Percentiles rank a stretch among this genome's conserved stretches.
phyloP scores from a whole-genome alignment of 768 basidiomycete species.

The Suillus fuscotomentosus region DNA sequence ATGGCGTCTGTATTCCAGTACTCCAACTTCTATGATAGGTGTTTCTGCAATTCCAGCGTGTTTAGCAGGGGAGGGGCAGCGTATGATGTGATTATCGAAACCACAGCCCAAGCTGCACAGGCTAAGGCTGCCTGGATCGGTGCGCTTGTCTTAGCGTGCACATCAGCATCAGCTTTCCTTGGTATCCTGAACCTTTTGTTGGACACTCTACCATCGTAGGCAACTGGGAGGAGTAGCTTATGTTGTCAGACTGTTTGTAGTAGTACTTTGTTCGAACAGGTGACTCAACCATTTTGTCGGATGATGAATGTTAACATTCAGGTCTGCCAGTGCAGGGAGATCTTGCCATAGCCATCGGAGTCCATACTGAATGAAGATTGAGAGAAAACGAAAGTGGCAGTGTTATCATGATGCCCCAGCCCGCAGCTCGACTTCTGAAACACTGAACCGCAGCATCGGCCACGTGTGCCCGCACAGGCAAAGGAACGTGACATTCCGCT shows the following conservation, averaged over 20 bases:
- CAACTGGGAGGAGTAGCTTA: background rate
- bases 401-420: background rate
- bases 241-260: background rate
- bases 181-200: conserved; percentile 27
- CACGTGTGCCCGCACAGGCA: too few species aligned
- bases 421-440: background rate
- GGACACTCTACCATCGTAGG: conserved; percentile 12
- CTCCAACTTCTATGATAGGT: conserved; percentile 18
- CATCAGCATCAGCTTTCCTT: conserved; percentile 23
- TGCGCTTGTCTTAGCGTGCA: conserved; percentile 29
- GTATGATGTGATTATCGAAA: background rate
- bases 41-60: conserved; percentile 23
- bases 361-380: background rate
- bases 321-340: background rate
- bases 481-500: too few species aligned
- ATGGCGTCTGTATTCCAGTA: conserved; percentile 22
- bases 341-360: background rate
- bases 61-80: conserved; percentile 9
- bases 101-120: conserved; percentile 13
- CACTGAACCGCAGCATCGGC: background rate
- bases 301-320: background rate
- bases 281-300: background rate
- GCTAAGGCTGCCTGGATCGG: conserved; percentile 37
- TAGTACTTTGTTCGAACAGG: background rate
- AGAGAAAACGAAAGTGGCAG: background rate